Conservation (phyloP, 2,329 filamentous ascomycete genomes). For the Grosmannia clavigera region DNA sequence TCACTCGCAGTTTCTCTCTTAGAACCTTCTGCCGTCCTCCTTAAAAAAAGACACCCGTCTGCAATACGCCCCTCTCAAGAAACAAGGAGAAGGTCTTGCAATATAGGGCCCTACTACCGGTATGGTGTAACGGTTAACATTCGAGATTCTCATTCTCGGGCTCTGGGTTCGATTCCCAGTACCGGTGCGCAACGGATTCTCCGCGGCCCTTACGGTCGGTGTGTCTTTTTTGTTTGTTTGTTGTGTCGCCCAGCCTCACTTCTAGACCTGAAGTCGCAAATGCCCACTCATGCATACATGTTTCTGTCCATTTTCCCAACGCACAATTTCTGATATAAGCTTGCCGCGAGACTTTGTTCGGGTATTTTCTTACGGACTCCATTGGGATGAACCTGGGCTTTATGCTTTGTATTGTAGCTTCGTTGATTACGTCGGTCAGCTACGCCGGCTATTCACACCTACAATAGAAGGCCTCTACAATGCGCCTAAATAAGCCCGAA, state of each 20-base stretch:
- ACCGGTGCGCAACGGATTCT: conserved; percentile 8
- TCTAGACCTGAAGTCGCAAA: no score
- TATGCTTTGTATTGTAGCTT: neutral
- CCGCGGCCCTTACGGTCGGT: no score
- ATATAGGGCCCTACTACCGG: conserved; percentile 5
- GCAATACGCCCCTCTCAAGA: neutral
- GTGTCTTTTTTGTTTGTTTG: neutral
- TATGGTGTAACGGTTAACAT: conserved; percentile 16
- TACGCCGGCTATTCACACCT: neutral
- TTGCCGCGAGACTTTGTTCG: neutral
- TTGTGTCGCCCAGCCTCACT: neutral
- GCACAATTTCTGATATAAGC: neutral
- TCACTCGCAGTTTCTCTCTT: neutral
- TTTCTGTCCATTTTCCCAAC: no score
- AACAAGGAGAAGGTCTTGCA: neutral
- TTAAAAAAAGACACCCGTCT: neutral
- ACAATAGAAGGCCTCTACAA: neutral
- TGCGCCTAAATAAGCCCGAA: neutral
- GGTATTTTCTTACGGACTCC: neutral
- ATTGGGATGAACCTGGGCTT: neutral
- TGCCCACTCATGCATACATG: neutral
- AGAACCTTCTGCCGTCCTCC: neutral
- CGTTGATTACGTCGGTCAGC: neutral
- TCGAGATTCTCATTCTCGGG: conserved; percentile 15
- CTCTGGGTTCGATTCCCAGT: conserved; percentile 16